Base-by-base conservation (phyloP, 352 stramenopile species). In the Aphanomyces astaci region DNA sequence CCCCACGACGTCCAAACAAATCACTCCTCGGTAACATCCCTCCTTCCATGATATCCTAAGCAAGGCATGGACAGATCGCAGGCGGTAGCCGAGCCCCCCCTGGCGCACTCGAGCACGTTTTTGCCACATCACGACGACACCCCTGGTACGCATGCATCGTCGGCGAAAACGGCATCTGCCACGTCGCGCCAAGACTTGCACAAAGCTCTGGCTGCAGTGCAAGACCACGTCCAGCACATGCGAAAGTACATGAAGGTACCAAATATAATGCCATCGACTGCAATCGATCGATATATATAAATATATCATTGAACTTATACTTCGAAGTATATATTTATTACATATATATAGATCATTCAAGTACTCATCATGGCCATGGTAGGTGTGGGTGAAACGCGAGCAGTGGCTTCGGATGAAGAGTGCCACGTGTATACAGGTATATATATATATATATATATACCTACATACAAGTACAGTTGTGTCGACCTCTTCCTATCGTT, bases 211-310 rank as follows among this genome's bases (percentile, higher is more conserved):
- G 69, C 72, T 33, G 30, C 45, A 22, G 69, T 90, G 1, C 74
- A 73, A 4, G 79, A 87, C 3, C 80, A 90, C 59, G 64, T 89
- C 17, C 36, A 57, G 0, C 74, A 72, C 15, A 84, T 90, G 72
- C 79, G 82, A 71, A 88, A 88, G 63, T 90, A 89, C 70, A 81
- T 88, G 63, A 90, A 88, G 39, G 82, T 59, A n/a, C n/a, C n/a
- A n/a, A n/a, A n/a, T n/a, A n/a, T n/a, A n/a, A n/a, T n/a, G n/a
- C n/a, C n/a, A n/a, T n/a, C n/a, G n/a, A n/a, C n/a, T n/a, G n/a
- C n/a, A n/a, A n/a, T n/a, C n/a, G n/a, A n/a, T n/a, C n/a, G 13
- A 55, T 24, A 17, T 55, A 10, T 55, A 10, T 86, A 64, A n/a
- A 31, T 52, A 48, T 2, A 2, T n/a, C n/a, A n/a, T n/a, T n/a